phyloP scores from a whole-genome alignment of 2,329 filamentous ascomycete genomes.

The Phialophora verrucosa region DNA sequence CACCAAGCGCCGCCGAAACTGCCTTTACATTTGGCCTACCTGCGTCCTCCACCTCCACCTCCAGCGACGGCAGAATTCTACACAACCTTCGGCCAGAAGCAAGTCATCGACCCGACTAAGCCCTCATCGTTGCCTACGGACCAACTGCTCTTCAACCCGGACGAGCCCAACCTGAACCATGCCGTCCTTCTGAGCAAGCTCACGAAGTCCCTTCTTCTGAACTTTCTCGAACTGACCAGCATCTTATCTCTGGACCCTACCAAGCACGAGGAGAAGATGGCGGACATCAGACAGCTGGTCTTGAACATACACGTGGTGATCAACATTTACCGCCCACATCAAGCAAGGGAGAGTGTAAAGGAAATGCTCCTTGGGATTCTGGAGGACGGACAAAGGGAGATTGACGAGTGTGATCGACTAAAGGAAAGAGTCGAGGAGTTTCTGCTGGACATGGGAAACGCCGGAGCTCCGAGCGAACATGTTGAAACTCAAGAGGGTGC shows the following conservation, averaged over 20 bases:
- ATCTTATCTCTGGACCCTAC: conserved; percentile 69
- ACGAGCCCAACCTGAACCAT: conserved; percentile 50
- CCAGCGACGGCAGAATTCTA: conserved; percentile 65
- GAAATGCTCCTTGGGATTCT: conserved; percentile 85
- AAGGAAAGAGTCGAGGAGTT: conserved; percentile 67
- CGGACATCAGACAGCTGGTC: conserved; percentile 79
- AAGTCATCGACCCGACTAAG: conserved; percentile 57
- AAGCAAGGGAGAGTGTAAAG: conserved; percentile 86
- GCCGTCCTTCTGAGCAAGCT: conserved; percentile 73
- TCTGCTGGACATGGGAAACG: conserved; percentile 43
- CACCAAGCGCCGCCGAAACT: conserved; percentile 53
- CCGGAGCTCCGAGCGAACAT: conserved; percentile 24
- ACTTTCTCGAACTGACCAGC: conserved; percentile 84
- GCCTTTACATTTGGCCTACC: conserved; percentile 72
- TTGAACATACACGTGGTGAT: conserved; percentile 92
- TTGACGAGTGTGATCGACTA: conserved; percentile 75
- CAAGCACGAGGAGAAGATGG: conserved; percentile 63
- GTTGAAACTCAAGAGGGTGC: conserved; percentile 18
- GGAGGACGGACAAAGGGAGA: conserved; percentile 73
- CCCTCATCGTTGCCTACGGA: conserved; percentile 53
- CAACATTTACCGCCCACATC: conserved; percentile 92
- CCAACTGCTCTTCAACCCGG: conserved; percentile 65
- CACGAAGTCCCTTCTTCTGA: conserved; percentile 78
- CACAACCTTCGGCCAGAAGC: conserved; percentile 78
- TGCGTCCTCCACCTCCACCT: conserved; percentile 82